A percentile compares a stretch with the other conserved stretches of the same genome.
These are phyloP conservation scores for Ricinus communis DNA, from an alignment of 345 rosid species.

Conservation along the genomic window DNA sequence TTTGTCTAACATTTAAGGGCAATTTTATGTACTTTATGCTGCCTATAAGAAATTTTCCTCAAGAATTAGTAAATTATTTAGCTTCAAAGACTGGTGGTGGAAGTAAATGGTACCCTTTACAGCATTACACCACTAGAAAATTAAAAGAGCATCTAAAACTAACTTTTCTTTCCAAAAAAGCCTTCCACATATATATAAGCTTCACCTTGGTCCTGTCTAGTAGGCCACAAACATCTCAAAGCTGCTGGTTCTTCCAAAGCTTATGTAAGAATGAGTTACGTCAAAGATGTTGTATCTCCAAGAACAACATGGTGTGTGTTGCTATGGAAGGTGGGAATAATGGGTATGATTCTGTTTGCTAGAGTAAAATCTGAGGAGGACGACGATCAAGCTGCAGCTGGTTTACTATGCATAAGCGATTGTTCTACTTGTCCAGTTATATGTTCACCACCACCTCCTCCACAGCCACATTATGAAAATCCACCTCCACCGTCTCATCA, in stretches of 20 bases:
- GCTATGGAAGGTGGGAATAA: slow-evolving; percentile 16
- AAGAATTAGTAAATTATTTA: background rate
- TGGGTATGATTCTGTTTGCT: slow-evolving; percentile 23
- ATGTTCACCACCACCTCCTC: slow-evolving; percentile 40
- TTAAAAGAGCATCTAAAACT: slow-evolving; percentile 32
- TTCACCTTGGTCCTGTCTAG: background rate
- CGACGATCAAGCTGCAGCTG: slow-evolving; percentile 19
- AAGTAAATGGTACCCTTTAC: slow-evolving; percentile 18
- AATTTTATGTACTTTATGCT: background rate
- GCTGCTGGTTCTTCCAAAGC: slow-evolving; percentile 7
- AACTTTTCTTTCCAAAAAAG: slow-evolving; percentile 21
- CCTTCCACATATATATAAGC: slow-evolving; percentile 25
- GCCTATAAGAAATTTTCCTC: background rate
- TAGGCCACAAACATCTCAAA: slow-evolving; percentile 1
- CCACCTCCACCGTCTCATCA: slow-evolving; percentile 17
- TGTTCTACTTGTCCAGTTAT: slow-evolving; percentile 46
- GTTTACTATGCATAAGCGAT: slow-evolving; percentile 45
- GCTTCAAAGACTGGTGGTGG: background rate
- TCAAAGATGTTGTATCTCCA: slow-evolving; percentile 1
- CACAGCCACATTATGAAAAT: background rate
- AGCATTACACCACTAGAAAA: slow-evolving; percentile 17
- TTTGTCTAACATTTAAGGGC: background rate
- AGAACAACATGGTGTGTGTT: slow-evolving; percentile 15
- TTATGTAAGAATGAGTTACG: slow-evolving; percentile 15
- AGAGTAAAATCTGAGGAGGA: slow-evolving; percentile 27